Base-by-base conservation (phyloP, 768 basidiomycete species). In the Rhodotorula paludigena region DNA sequence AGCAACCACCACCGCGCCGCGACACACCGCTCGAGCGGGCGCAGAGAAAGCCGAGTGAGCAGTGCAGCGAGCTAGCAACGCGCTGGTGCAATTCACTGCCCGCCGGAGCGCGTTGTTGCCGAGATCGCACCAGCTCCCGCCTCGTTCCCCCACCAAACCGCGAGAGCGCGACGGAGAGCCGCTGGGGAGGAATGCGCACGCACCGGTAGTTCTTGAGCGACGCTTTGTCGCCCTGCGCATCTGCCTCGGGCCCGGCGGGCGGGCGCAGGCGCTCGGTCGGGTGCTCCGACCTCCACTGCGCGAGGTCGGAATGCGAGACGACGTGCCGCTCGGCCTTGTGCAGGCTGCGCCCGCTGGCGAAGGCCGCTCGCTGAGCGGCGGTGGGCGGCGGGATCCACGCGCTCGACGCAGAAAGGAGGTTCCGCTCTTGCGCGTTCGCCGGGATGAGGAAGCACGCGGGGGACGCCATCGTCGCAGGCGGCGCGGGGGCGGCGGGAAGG, bases 201-300 rank as follows among this genome's bases (percentile, higher is more conserved):
- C 38, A 68, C 66, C 66, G 21, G 56, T 63, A 68, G 39, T 49
- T 52, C 15, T 58, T 39, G 1, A 62, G 42, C 0, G 56, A 53
- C 20, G 56, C 49, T 54, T 67, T 67, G 59, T 67, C 66, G 16
- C n/a, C n/a, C n/a, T n/a, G n/a, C n/a, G 12, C 11, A 2, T 38
- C 30, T 1, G 39, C 35, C n/a, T 54, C 60, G 28, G n/a, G 36
- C 0, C 55, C 57, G 0, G 36, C 51, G 14, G 66, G 60, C 21
- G 66, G 66, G 21, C 66, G 60, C 42, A 68, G 51, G 6, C 12
- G 32, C 14, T 68, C 66, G 5, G 15, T 28, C 14, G 66, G 66
- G 32, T 68, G 60, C 6, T 25, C 36, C 5, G 6, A 25, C 30
- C 51, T 18, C 60, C 60, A 68, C 5, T 30, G 23, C 16, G 44